phyloP scores from a whole-genome alignment of 257 asterid species.

The Dorcoceras hygrometricum region DNA sequence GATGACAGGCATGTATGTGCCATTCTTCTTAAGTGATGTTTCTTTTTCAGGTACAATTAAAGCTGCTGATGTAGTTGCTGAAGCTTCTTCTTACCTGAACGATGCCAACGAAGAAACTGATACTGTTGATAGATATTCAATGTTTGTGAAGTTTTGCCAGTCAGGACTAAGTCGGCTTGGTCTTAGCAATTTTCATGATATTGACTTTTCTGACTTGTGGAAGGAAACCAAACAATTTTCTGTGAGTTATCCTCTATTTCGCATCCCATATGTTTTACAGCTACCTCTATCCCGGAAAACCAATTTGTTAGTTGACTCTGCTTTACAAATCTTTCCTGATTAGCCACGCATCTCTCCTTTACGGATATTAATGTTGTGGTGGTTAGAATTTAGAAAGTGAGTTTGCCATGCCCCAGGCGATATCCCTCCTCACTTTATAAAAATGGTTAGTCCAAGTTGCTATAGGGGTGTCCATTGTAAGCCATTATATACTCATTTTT shows the following conservation, averaged over 20 bases:
- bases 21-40: conserved; percentile 5
- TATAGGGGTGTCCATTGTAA: no score
- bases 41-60: conserved; percentile 42
- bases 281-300: conserved; percentile 17
- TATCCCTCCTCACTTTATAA: no score
- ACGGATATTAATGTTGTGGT: not conserved
- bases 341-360: conserved; percentile 13
- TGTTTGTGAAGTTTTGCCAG: conserved; percentile 58
- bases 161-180: conserved; percentile 70
- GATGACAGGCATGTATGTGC: not conserved
- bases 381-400: no score
- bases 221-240: conserved; percentile 51
- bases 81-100: conserved; percentile 26
- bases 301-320: not conserved
- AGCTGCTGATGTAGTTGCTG: conserved; percentile 26
- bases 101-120: conserved; percentile 24
- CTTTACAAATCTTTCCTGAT: conserved; percentile 14
- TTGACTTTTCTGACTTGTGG: conserved; percentile 57
- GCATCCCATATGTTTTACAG: conserved; percentile 1
- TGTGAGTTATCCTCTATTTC: conserved; percentile 45
- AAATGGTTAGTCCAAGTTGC: no score
- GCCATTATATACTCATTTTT: no score
- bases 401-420: no score
- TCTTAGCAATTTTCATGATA: conserved; percentile 45
- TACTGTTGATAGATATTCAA: conserved; percentile 42